phyloP scores from a whole-genome alignment of 495 filamentous ascomycete genomes.

The Hyaloscypha hepaticicola region DNA sequence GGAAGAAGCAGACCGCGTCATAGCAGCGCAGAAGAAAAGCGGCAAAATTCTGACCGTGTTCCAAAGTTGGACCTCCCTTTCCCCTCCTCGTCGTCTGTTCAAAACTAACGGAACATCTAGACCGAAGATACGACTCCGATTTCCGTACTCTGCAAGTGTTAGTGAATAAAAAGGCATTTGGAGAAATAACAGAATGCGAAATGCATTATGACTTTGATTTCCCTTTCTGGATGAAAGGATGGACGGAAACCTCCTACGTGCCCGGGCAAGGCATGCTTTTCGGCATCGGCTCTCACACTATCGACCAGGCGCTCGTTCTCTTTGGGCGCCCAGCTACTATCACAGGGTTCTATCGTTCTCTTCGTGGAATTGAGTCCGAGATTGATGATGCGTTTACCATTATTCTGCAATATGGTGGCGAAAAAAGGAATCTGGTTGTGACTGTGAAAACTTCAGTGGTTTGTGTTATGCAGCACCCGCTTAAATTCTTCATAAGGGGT shows the following conservation, averaged over 20 bases:
- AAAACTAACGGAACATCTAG: conserved; percentile 18
- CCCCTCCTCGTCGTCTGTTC: not conserved
- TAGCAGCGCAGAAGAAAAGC: conserved; percentile 57
- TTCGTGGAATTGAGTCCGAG: conserved; percentile 46
- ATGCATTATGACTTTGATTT: conserved; percentile 63
- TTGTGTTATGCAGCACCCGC: conserved; percentile 60
- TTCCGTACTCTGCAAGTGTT: conserved; percentile 64
- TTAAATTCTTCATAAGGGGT: conserved; percentile 67
- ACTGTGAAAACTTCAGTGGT: conserved; percentile 56
- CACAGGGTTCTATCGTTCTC: conserved; percentile 62
- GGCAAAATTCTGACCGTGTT: conserved; percentile 64
- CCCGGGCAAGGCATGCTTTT: conserved; percentile 66
- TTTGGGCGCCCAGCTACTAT: conserved; percentile 65
- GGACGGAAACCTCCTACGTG: conserved; percentile 54
- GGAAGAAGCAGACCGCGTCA: conserved; percentile 62
- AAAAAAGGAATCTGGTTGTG: conserved; percentile 35
- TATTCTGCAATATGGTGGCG: conserved; percentile 37
- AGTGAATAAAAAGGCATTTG: conserved; percentile 48
- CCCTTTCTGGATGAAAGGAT: conserved; percentile 45
- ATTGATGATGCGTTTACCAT: conserved; percentile 40
- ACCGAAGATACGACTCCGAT: conserved; percentile 71
- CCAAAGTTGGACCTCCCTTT: conserved; percentile 48
- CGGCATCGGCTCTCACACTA: conserved; percentile 69
- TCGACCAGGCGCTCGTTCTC: conserved; percentile 67
- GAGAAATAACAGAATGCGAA: conserved; percentile 65